Base-by-base conservation (phyloP, 148 eudicot genomes). In the Nepenthes mirabilis region DNA sequence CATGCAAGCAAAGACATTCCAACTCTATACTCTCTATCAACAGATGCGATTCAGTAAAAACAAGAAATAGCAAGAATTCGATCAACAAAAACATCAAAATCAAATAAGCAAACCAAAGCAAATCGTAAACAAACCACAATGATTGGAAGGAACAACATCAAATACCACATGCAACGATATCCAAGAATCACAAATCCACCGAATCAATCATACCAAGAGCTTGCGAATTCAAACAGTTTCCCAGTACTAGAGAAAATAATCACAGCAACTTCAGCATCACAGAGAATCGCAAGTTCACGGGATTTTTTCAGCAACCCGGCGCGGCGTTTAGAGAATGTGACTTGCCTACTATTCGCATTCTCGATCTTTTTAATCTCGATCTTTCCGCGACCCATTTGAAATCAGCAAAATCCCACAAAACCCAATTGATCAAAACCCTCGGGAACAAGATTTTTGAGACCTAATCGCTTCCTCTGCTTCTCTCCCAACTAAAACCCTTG, bases 261-360 rank as follows among this genome's bases (percentile, higher is more conserved):
- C 35, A 86, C 77, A 14, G 86, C 94, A 71, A 86, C 82, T 36
- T 85, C 83, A 55, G 87, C 82, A 65, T 82, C 91, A 70, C 89
- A 81, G 11, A 86, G 79, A 64, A 82, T 59, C 14, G 91, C 72
- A 53, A 86, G 81, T 58, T 86, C 94, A 23, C 61, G 70, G 1
- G 94, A 89, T 68, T 86, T 86, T 72, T 86, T 86, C 34, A 86
- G 61, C 75, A 86, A 61, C 53, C 89, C 89, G 58, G 63, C 60
- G 36, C 89, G 74, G 14, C 89, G 67, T 65, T 86, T 83, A 0
- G 84, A 74, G 72, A 86, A 86, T 36, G 94, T 81, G 8, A 86
- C 93, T 61, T 86, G 94, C 52, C 94, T 81, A 62, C 79, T 86
- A 62, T 79, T 86, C 32, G 77, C 69, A 79, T 83, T 83, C 74